These are phyloP conservation scores for Pisolithus tinctorius DNA, from an alignment of 768 basidiomycete genomes.

Conservation along the genomic window DNA sequence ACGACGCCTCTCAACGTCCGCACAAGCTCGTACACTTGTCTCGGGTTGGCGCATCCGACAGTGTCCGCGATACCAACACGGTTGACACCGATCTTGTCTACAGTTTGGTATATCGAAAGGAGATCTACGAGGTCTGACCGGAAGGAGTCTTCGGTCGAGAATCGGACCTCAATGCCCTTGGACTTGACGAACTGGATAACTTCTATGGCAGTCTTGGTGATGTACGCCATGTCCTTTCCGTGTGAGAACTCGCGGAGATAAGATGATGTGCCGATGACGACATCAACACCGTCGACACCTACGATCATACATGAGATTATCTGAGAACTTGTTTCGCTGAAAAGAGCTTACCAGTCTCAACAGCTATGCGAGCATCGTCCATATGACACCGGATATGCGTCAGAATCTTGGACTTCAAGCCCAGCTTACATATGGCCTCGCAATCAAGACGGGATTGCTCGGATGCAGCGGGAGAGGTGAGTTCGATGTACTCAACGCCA, in stretches of 20 bases:
- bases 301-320: background rate
- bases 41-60: constrained; percentile 96
- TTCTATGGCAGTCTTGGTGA: constrained; percentile 97
- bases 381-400: constrained; percentile 99
- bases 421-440: constrained; percentile 98
- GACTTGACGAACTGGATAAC: constrained; percentile 99
- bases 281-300: constrained; percentile 98
- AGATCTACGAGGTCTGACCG: constrained; percentile 98
- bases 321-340: background rate
- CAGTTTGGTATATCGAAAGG: constrained; percentile 96
- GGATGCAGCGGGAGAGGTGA: constrained; percentile 96
- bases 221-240: constrained; percentile 99
- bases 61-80: constrained; percentile 99
- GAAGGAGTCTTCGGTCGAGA: constrained; percentile 99
- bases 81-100: constrained; percentile 99
- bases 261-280: constrained; percentile 97
- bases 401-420: constrained; percentile 91
- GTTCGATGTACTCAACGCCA: constrained; percentile 98
- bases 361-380: constrained; percentile 98
- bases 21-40: constrained; percentile 98
- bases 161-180: constrained; percentile 98
- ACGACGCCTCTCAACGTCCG: constrained; percentile 95
- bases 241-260: constrained; percentile 99
- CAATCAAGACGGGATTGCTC: constrained; percentile 92
- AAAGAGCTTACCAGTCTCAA: constrained; percentile 76